Evolutionary conservation across 2,329 filamentous ascomycete genomes (phyloP), one percentile per base, ranked within the genome.

Genomic region (Microsporum ferrugineum): DNA sequence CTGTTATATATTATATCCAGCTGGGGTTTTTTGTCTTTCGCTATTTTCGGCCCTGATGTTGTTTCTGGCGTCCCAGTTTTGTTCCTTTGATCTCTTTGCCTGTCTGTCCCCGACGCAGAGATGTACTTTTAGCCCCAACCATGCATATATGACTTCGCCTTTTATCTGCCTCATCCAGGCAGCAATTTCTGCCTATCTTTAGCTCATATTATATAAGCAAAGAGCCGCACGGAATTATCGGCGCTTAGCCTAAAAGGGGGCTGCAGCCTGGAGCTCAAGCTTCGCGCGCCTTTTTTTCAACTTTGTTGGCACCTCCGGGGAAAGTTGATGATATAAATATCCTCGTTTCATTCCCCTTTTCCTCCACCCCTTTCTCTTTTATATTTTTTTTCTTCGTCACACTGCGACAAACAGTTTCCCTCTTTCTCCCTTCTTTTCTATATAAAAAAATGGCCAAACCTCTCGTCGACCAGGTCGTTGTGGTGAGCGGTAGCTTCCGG

Each of bases 401-500:
- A 33, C 5, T 23, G 23, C 31, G 31, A 34, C n/a, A 29, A 41
- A 23, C n/a, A 23, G 3, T 17, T 27, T 1, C 34, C 2, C 34
- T 12, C 23, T 41, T 39, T 7, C 34, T 57, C 55, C 10, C 55
- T 41, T 27, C 2, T 12, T 27, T 17, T 10, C 55, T 23, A 8
- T n/a, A 17, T 23, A 23, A 14, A 10, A 61, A 45, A 45, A 73
- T 72, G 70, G 59, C 70, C 4, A 62, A 64, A 1, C 33, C 58
- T 12, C 71, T 75, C 51, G 71, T 71, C 55, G 64, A 68, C 0
- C 58, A 68, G 5, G 64, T 74, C 4, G 75, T 89, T 51, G 81
- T 79, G 27, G 70, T 87, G 31, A 85, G 82, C 61, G 86, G 86
- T 63, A 80, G 80, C 3, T 85, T 88, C 65, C 73, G 79, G 1